Percentiles rank a stretch among this genome's conserved stretches.
Conservation (phyloP, 352 stramenopile species). For the Lagenidium sp. region DNA sequence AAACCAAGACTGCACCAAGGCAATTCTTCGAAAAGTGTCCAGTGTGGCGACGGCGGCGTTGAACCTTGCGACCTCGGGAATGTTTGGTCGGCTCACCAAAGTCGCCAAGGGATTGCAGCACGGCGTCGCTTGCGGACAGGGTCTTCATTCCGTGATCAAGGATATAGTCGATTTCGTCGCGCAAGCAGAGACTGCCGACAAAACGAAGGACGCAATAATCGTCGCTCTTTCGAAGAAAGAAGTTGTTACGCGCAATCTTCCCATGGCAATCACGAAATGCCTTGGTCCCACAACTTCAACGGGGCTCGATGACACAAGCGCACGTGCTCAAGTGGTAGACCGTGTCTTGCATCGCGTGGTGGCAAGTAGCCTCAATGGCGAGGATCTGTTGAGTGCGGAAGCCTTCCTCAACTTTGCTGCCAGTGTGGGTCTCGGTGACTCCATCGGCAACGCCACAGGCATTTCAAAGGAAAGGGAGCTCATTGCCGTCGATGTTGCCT, state of each 20-base stretch:
- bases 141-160: conserved; percentile 34
- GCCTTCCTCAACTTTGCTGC: conserved; percentile 6
- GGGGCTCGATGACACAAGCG: conserved; percentile 5
- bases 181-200: conserved; percentile 7
- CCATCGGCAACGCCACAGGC: not conserved
- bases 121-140: conserved; percentile 34
- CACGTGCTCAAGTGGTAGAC: conserved; percentile 25
- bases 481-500: conserved; percentile 7
- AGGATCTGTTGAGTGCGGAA: not conserved
- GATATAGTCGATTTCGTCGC: conserved; percentile 20
- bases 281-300: conserved; percentile 20
- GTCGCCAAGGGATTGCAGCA: conserved; percentile 33
- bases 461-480: conserved; percentile 7
- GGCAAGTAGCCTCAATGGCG: conserved; percentile 5
- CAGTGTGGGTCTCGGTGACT: not conserved
- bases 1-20: conserved; percentile 45
- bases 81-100: conserved; percentile 35
- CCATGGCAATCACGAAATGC: conserved; percentile 29
- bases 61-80: conserved; percentile 35
- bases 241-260: conserved; percentile 35
- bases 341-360: conserved; percentile 18
- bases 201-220: conserved; percentile 23
- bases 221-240: conserved; percentile 33
- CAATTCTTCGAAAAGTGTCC: conserved; percentile 39
- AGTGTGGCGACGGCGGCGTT: conserved; percentile 38